Conservation (phyloP, 305 asterid species). For the Lippia alba region DNA sequence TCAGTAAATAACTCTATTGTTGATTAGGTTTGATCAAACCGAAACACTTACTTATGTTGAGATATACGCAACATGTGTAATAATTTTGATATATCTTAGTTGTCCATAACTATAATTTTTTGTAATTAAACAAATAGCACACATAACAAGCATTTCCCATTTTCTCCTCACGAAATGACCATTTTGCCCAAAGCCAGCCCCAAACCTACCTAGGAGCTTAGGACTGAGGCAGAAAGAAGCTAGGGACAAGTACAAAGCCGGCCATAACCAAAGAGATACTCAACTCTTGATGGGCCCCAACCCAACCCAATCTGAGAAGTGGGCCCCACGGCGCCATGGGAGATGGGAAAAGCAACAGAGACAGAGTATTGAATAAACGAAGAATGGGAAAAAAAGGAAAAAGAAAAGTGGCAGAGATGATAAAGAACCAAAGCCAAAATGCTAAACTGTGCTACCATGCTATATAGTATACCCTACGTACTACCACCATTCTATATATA, state of each 20-base stretch:
- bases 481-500: conserved; percentile 3
- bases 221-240: too few relatives aligned
- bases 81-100: too few relatives aligned
- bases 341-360: conserved; percentile 43
- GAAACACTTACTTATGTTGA: too few relatives aligned
- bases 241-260: conserved; percentile 21
- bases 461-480: conserved; percentile 1
- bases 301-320: conserved; percentile 31
- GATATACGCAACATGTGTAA: too few relatives aligned
- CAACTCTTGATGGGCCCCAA: conserved; percentile 29
- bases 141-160: too few relatives aligned
- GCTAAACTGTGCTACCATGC: conserved; percentile 8
- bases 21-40: too few relatives aligned
- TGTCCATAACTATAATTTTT: too few relatives aligned
- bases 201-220: conserved; percentile 26
- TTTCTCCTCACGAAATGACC: not conserved
- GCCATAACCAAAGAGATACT: conserved; percentile 23
- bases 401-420: conserved; percentile 11
- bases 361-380: conserved; percentile 7
- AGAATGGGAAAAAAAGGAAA: conserved; percentile 26
- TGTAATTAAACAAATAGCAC: too few relatives aligned
- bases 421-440: conserved; percentile 18
- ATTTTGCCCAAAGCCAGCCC: conserved; percentile 14
- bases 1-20: too few relatives aligned
- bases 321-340: conserved; percentile 46